These are phyloP conservation scores for Colletotrichum liriopes DNA, from an alignment of 2,329 filamentous ascomycete genomes.

Conservation along the genomic window DNA sequence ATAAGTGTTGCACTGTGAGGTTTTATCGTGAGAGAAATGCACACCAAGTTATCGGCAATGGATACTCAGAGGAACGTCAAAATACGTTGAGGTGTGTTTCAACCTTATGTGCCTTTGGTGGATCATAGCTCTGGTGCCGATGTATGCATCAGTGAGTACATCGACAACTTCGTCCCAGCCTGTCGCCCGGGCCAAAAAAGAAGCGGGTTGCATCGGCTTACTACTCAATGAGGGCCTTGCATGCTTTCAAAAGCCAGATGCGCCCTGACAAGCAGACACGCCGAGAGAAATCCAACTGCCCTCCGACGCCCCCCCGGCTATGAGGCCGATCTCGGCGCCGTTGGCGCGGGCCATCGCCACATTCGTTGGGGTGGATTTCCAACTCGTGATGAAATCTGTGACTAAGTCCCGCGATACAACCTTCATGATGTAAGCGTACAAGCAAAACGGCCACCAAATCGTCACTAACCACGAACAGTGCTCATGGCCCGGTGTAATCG, in stretches of 20 bases:
- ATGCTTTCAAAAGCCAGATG: not conserved
- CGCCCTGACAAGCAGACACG: not conserved
- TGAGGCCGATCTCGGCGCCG: slow-evolving; percentile 10
- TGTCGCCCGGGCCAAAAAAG: not conserved
- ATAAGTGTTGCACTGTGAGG: not conserved
- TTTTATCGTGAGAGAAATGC: no score
- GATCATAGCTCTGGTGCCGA: no score
- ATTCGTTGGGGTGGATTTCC: no score
- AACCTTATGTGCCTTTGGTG: no score
- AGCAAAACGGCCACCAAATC: not conserved
- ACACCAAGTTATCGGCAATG: no score
- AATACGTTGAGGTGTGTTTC: no score
- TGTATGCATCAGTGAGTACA: no score
- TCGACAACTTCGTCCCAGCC: not conserved
- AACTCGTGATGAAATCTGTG: not conserved
- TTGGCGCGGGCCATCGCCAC: not conserved
- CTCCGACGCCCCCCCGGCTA: not conserved
- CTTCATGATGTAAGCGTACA: not conserved
- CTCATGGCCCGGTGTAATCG: not conserved
- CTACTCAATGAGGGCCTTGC: not conserved
- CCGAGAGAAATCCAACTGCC: not conserved
- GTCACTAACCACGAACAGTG: not conserved
- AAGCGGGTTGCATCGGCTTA: not conserved
- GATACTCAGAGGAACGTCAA: no score
- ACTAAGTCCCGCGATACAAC: not conserved